phyloP scores from a whole-genome alignment of 805 yeast genomes.

The Ogataea sp. region DNA sequence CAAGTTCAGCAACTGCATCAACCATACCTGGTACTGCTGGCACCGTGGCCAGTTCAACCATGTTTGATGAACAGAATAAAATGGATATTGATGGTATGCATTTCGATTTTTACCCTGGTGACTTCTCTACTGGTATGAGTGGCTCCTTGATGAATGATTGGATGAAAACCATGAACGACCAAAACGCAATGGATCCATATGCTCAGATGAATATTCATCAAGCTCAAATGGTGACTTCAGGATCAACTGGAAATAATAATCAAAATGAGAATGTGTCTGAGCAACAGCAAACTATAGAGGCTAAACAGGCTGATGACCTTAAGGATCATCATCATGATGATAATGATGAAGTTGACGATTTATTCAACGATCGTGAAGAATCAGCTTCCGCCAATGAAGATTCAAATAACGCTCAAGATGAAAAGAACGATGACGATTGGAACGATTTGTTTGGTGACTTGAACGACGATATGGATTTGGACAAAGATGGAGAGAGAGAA shows the following conservation, averaged over 20 bases:
- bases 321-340: background rate
- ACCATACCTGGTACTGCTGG: too few species aligned
- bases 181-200: background rate
- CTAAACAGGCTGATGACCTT: background rate
- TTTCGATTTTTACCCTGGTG: background rate
- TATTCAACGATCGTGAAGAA: slow-evolving; percentile 16
- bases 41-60: background rate
- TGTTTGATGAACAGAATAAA: slow-evolving; percentile 12
- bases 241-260: too few species aligned
- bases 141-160: background rate
- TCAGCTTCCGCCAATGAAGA: slow-evolving; percentile 6
- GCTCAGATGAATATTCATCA: slow-evolving; percentile 1
- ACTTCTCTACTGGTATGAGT: background rate
- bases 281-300: too few species aligned
- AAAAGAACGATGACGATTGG: slow-evolving; percentile 16
- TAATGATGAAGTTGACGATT: slow-evolving; percentile 10
- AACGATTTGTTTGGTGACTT: slow-evolving; percentile 21
- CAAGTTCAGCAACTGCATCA: slow-evolving; percentile 2
- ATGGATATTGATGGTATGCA: slow-evolving; percentile 6
- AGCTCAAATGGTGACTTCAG: too few species aligned
- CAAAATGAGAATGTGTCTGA: background rate
- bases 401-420: slow-evolving; percentile 1
- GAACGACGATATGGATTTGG: slow-evolving; percentile 7
- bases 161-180: slow-evolving; percentile 1
- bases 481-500: background rate